Conservation (phyloP, 371 early-diverging fungal species). For the Funneliformis caledonium region DNA sequence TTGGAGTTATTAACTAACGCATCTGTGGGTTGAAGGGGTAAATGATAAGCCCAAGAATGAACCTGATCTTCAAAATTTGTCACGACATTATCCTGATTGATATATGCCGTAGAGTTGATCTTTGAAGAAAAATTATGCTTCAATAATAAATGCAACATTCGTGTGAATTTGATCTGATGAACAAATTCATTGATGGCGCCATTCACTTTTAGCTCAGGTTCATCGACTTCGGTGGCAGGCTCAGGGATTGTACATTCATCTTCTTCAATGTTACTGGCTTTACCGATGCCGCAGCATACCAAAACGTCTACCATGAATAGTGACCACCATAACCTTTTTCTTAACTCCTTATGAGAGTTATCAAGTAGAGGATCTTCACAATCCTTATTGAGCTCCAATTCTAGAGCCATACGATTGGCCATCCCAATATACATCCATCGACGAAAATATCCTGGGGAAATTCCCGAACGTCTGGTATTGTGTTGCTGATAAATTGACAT, state of each 20-base stretch:
- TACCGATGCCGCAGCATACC: slow-evolving; percentile 22
- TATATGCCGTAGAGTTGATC: not conserved
- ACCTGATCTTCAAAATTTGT: slow-evolving; percentile 17
- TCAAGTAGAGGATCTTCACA: slow-evolving; percentile 23
- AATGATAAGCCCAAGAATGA: not conserved
- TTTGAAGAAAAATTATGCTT: slow-evolving; percentile 17
- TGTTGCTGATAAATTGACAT: slow-evolving; percentile 36
- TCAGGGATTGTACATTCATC: slow-evolving; percentile 32
- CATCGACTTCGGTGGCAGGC: slow-evolving; percentile 10
- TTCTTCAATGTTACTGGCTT: slow-evolving; percentile 35
- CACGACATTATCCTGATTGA: slow-evolving; percentile 5
- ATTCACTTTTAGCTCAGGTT: slow-evolving; percentile 17
- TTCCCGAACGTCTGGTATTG: slow-evolving; percentile 22
- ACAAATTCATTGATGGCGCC: slow-evolving; percentile 19
- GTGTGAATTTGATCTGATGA: slow-evolving; percentile 24
- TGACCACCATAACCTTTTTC: slow-evolving; percentile 38
- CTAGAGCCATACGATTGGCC: slow-evolving; percentile 33
- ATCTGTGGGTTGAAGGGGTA: not conserved
- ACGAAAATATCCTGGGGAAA: slow-evolving; percentile 35
- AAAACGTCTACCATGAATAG: slow-evolving; percentile 40
- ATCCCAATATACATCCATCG: slow-evolving; percentile 35
- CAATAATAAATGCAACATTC: slow-evolving; percentile 21
- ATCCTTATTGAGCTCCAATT: slow-evolving; percentile 36
- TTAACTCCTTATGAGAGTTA: slow-evolving; percentile 21
- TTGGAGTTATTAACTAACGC: not conserved